A percentile compares a stretch with the other conserved stretches of the same genome.
These are phyloP conservation scores for Tardiomyces depauwii DNA, from an alignment of 1,139 yeast genomes.

Conservation along the genomic window DNA sequence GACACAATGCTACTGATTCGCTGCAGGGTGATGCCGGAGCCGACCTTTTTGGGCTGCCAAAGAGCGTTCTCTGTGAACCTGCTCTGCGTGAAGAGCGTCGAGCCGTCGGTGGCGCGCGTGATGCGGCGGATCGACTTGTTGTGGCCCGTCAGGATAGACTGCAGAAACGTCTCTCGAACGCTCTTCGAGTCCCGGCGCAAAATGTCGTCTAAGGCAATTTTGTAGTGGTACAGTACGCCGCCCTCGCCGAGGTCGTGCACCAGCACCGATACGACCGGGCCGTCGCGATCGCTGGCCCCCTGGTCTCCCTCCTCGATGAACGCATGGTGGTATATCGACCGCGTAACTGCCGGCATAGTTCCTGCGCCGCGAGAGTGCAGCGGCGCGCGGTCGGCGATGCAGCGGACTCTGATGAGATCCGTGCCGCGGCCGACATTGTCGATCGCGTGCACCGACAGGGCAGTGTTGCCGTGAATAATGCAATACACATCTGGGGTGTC, in stretches of 20 bases:
- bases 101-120: constrained; percentile 53
- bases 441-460: constrained; percentile 40
- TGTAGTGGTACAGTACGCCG: constrained; percentile 39
- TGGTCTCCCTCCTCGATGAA: neutral
- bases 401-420: constrained; percentile 13
- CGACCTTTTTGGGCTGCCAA: constrained; percentile 18
- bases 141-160: constrained; percentile 61
- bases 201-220: constrained; percentile 29
- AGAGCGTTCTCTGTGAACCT: constrained; percentile 24
- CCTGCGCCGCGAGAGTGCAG: neutral
- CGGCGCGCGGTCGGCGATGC: neutral
- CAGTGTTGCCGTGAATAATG: constrained; percentile 28
- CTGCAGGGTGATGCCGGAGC: neutral
- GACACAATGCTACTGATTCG: neutral
- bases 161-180: constrained; percentile 13
- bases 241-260: constrained; percentile 36
- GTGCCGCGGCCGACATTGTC: constrained; percentile 37
- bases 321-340: neutral
- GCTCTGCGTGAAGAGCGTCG: constrained; percentile 37
- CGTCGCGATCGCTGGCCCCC: neutral
- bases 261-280: constrained; percentile 26
- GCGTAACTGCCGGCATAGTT: neutral
- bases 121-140: constrained; percentile 63
- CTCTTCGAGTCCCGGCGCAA: constrained; percentile 12
- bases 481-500: neutral